Base-by-base conservation (phyloP, 768 basidiomycete species). In the Lentinula sp. region DNA sequence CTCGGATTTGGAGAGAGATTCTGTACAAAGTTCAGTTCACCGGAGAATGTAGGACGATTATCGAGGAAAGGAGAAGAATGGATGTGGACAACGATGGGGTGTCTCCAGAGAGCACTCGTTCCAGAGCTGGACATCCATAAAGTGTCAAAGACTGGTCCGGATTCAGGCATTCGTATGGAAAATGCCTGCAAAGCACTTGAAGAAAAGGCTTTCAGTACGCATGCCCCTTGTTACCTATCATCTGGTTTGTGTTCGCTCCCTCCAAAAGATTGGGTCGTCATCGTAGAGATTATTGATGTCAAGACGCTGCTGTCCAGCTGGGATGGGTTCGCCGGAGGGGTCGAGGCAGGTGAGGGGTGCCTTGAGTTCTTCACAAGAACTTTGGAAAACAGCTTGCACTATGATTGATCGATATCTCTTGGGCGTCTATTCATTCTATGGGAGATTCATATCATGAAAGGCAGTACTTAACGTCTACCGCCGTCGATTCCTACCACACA, bases 31-130 rank as follows among this genome's bases (percentile, higher is more conserved):
- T 81, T 81, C 67, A 66, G 66, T 11, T 39, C 37, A 11, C 58
- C 58, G 21, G 64, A 66, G 21, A 55, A 72, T 10, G 70, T 70
- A 11, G 53, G 39, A 16, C 23, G 65, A 46, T 68, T 82, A 10
- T 72, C 72, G 31, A 15, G 67, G 0, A 49, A 37, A 4, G 80
- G 80, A 0, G 72, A 77, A 59, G 67, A 63, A 42, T 82, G 80
- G 80, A 74, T 81, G 73, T 39, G 75, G 39, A 66, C 71, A 37
- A 77, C 76, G 15, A 79, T 82, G 79, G 73, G 73, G 53, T 82
- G 80, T 59, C 71, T 82, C 7, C 80, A 81, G 61, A 63, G 61
- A 0, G 73, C 71, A 2, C 72, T 81, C 21, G 74, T 81, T 2
- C 71, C 71, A 1, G 74, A 78, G 23, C 28, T 59, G 4, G 35